A percentile compares a stretch with the other conserved stretches of the same genome.
Evolutionary conservation across 23 red algal genomes (phyloP).

Genomic region (Cyanidium caldarium): DNA sequence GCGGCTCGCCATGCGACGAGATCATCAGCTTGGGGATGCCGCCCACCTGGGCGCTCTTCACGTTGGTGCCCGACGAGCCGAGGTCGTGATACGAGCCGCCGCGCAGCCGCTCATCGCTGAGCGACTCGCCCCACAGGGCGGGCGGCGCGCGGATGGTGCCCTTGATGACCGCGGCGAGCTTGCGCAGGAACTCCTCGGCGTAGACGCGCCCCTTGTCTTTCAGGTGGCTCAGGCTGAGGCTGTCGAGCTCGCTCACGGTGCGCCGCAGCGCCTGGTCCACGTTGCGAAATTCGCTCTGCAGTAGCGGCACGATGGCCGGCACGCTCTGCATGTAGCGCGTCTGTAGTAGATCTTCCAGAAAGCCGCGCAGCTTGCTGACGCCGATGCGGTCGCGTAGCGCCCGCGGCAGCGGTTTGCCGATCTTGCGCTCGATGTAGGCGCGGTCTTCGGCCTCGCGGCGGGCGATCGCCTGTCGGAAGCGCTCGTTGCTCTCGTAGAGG

Average conservation of each 20-base stretch:
- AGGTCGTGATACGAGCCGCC: conserved; percentile 2
- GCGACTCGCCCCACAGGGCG: not conserved
- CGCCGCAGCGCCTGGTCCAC: not conserved
- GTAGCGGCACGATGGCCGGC: not conserved
- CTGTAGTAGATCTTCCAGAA: conserved; percentile 4
- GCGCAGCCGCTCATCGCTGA: not conserved
- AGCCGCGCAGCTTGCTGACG: not conserved
- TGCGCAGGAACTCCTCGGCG: not conserved
- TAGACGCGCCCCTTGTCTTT: conserved; percentile 9
- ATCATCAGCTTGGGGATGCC: not conserved
- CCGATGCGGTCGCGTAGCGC: conserved; percentile 1
- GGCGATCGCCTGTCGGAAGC: conserved; percentile 4
- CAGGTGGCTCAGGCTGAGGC: not conserved
- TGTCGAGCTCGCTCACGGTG: not conserved
- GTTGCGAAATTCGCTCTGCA: conserved; percentile 6
- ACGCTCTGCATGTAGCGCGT: conserved; percentile 7
- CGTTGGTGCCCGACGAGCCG: not conserved
- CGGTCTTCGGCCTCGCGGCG: conserved; percentile 1
- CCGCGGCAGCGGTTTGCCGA: not conserved
- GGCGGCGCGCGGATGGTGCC: not conserved
- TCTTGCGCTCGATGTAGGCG: conserved; percentile 2
- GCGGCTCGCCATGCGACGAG: not conserved
- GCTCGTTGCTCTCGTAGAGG: conserved; percentile 1
- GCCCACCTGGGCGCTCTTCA: not conserved
- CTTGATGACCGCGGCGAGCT: not conserved